Conservation (phyloP, 345 rosid species). For the Turritis glabra region DNA sequence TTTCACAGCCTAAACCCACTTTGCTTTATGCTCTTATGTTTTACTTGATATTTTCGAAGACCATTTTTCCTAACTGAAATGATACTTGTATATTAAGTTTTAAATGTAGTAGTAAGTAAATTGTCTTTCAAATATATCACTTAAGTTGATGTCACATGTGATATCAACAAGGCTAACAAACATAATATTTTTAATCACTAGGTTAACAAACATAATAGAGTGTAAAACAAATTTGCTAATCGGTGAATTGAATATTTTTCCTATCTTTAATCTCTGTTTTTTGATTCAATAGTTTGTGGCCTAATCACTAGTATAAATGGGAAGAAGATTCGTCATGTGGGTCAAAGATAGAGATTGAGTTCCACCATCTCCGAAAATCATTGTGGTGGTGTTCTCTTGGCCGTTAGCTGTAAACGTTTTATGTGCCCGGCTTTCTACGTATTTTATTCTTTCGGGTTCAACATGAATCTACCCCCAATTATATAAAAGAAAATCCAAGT, state of each 20-base stretch:
- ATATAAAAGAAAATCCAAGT: too few species aligned
- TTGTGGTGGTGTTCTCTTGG: neutral
- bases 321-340: neutral
- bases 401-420: neutral
- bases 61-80: neutral
- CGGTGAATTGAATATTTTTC: neutral
- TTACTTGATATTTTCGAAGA: neutral
- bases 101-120: neutral
- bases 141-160: too few species aligned
- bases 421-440: neutral
- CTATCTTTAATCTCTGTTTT: neutral
- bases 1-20: neutral
- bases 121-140: neutral
- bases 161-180: too few species aligned
- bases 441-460: neutral
- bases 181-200: too few species aligned
- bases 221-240: too few species aligned
- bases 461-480: neutral
- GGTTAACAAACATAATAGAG: too few species aligned
- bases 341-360: neutral
- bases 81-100: too few species aligned
- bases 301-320: neutral
- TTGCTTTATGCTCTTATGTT: neutral
- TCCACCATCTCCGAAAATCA: neutral
- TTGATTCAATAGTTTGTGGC: neutral